Conservation (phyloP, 805 yeast genomes). For the Nakazawaea wyomingensis region DNA sequence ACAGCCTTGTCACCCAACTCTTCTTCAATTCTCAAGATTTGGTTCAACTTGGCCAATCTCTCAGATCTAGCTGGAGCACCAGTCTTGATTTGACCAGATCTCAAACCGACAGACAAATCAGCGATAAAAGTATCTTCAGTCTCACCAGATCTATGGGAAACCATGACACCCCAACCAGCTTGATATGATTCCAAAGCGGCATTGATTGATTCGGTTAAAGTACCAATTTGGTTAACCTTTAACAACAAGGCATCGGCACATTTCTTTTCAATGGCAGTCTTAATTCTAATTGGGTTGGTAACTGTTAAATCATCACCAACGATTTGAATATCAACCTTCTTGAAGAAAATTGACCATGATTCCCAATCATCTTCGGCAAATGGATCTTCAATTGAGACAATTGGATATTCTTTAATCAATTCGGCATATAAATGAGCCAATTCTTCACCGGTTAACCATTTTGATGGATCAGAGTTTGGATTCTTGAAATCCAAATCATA, state of each 20-base stretch:
- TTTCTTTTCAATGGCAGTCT: conserved; percentile 95
- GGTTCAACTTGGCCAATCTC: conserved; percentile 99
- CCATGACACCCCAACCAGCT: conserved; percentile 99
- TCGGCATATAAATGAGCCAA: conserved; percentile 78
- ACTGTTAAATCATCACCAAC: conserved; percentile 99
- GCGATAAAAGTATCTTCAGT: conserved; percentile 99
- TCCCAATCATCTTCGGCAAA: conserved; percentile 99
- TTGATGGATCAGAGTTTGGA: conserved; percentile 84
- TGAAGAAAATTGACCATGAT: conserved; percentile 89
- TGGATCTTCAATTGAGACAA: conserved; percentile 98
- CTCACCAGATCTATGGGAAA: conserved; percentile 99
- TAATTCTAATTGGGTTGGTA: conserved; percentile 93
- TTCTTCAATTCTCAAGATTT: conserved; percentile 97
- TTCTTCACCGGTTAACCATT: conserved; percentile 87
- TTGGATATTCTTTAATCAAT: conserved; percentile 88
- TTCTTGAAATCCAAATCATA: conserved; percentile 99
- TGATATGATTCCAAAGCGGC: conserved; percentile 94
- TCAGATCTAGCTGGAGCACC: conserved; percentile 99
- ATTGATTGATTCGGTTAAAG: conserved; percentile 91
- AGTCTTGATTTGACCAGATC: conserved; percentile 98
- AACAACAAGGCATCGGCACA: conserved; percentile 90
- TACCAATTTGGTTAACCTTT: conserved; percentile 99
- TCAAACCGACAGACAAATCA: conserved; percentile 95
- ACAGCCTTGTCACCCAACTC: conserved; percentile 96
- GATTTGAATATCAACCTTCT: conserved; percentile 72